Conservation (phyloP, 352 stramenopile genomes). For the Pythium vanterpoolii region DNA sequence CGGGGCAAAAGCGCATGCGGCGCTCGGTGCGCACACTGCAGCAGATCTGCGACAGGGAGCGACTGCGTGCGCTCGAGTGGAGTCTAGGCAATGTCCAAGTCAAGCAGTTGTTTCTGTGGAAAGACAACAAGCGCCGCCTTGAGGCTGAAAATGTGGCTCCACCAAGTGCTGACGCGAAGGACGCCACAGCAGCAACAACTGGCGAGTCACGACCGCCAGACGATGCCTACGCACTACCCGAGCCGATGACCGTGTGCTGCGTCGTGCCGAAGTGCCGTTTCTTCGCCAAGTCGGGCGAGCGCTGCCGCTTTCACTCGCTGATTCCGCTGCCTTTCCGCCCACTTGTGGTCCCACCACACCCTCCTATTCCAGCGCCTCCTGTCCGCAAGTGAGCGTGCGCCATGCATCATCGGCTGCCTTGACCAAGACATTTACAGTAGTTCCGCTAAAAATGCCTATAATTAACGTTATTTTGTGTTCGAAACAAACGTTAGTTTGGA, state of each 20-base stretch:
- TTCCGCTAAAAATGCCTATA: background rate
- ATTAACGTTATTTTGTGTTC: constrained; percentile 29
- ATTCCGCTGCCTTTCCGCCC: background rate
- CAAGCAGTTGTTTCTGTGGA: constrained; percentile 55
- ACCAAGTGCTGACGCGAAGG: background rate
- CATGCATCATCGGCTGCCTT: too few species aligned
- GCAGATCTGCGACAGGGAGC: constrained; percentile 34
- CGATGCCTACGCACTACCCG: constrained; percentile 17
- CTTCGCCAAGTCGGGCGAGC: constrained; percentile 61
- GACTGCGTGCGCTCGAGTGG: constrained; percentile 52
- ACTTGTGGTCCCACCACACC: background rate
- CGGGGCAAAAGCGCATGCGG: constrained; percentile 10
- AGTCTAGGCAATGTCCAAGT: constrained; percentile 56
- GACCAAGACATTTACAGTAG: background rate
- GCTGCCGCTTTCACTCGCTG: constrained; percentile 59
- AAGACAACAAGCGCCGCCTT: constrained; percentile 49
- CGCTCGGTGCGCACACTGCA: constrained; percentile 17
- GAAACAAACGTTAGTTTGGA: constrained; percentile 11
- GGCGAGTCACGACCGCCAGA: background rate
- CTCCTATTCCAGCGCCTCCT: background rate
- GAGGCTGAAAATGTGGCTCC: constrained; percentile 31
- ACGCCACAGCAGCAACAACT: background rate
- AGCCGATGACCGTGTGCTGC: constrained; percentile 53
- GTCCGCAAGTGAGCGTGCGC: background rate
- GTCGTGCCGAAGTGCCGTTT: constrained; percentile 32